These are phyloP conservation scores for Botrytis squamosa DNA, from an alignment of 2,329 filamentous ascomycete genomes.

Conservation along the genomic window DNA sequence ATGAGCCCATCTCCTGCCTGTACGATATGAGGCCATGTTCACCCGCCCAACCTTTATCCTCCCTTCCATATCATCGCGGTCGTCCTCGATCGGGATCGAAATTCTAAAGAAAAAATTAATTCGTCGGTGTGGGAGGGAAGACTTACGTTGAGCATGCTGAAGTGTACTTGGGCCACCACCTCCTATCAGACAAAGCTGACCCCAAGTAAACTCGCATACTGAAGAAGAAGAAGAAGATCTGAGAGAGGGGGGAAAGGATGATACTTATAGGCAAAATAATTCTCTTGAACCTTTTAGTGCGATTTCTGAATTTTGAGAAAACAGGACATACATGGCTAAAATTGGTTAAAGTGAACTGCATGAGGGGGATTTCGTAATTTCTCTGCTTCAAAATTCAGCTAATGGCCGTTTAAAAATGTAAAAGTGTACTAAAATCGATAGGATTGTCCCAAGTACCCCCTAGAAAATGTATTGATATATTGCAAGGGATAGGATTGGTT, in stretches of 20 bases:
- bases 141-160: neutral
- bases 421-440: neutral
- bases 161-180: neutral
- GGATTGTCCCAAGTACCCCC: neutral
- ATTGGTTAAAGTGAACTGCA: neutral
- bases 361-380: neutral
- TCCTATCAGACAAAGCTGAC: neutral
- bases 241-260: too few species aligned
- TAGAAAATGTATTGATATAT: neutral
- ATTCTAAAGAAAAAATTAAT: neutral
- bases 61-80: neutral
- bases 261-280: neutral
- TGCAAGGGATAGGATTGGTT: neutral
- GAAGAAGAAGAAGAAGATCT: neutral
- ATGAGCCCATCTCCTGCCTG: neutral
- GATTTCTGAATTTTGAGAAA: neutral
- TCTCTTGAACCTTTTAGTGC: neutral
- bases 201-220: neutral
- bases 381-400: too few species aligned
- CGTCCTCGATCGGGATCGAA: neutral
- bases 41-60: neutral
- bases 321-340: neutral
- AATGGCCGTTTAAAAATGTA: neutral
- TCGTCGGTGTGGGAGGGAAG: accelerated
- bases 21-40: neutral